Evolutionary conservation across 495 filamentous ascomycete genomes (phyloP).

Genomic region (Astrothelium macrocarpum): DNA sequence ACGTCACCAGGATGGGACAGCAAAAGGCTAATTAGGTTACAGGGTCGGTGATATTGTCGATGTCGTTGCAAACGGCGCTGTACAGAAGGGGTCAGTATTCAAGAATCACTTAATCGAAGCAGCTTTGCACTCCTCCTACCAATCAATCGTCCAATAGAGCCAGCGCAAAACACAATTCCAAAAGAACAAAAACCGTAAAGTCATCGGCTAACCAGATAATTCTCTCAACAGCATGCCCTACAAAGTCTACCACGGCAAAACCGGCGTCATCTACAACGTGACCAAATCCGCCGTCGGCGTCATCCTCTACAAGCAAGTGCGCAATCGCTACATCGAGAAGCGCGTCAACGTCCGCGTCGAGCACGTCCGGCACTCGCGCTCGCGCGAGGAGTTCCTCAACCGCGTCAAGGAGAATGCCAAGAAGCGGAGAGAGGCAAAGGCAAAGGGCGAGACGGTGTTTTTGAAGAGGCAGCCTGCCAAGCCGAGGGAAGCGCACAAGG

Average conservation of each 20-base stretch:
- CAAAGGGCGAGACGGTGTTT: conserved; percentile 70
- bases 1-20: conserved; percentile 12
- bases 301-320: conserved; percentile 97
- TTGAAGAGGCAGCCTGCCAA: conserved; percentile 80
- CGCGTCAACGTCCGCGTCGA: conserved; percentile 97
- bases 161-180: not conserved
- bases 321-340: conserved; percentile 98
- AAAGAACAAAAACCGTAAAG: not conserved
- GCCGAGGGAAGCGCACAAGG: conserved; percentile 69
- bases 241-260: conserved; percentile 48
- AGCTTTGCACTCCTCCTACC: no score
- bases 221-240: conserved; percentile 70
- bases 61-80: conserved; percentile 92
- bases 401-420: conserved; percentile 92
- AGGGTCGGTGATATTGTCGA: conserved; percentile 98
- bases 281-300: conserved; percentile 93
- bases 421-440: conserved; percentile 86
- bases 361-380: conserved; percentile 89
- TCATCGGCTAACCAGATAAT: conserved; percentile 9
- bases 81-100: conserved; percentile 83
- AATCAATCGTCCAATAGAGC: no score
- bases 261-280: conserved; percentile 30
- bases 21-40: conserved; percentile 21
- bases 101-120: no score
- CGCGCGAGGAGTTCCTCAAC: conserved; percentile 87